Evolutionary conservation across 176 grass and related monocot genomes (phyloP).

Genomic region (Aegilops tauschii): DNA sequence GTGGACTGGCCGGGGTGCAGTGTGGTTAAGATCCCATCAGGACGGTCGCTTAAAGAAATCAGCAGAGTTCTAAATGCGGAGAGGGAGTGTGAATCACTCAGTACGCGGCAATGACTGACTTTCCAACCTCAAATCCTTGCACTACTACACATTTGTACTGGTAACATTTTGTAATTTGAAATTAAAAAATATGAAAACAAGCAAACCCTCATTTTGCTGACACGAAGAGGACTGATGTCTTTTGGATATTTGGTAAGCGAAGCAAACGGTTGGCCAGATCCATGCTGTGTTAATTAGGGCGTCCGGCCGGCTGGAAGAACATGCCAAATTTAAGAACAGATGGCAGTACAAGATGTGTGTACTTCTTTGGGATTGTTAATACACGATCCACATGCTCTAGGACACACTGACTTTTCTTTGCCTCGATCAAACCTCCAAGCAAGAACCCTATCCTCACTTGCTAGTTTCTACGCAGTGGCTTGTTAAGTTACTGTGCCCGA

Average conservation of each 20-base stretch:
- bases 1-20: neutral
- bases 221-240: neutral
- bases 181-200: neutral
- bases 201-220: neutral
- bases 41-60: neutral
- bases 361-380: neutral
- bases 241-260: neutral
- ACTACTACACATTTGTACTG: too few relatives aligned
- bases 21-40: constrained; percentile 11
- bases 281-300: neutral
- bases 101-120: neutral
- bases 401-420: neutral
- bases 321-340: constrained; percentile 4
- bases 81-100: neutral
- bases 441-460: neutral
- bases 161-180: neutral
- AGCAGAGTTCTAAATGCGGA: neutral
- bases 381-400: neutral
- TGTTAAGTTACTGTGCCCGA: neutral
- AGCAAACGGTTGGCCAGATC: neutral
- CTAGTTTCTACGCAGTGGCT: neutral
- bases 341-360: neutral
- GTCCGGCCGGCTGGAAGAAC: neutral
- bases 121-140: neutral
- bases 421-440: neutral